Conservation (phyloP, 331 rosid species). For the Acacia concinna region DNA sequence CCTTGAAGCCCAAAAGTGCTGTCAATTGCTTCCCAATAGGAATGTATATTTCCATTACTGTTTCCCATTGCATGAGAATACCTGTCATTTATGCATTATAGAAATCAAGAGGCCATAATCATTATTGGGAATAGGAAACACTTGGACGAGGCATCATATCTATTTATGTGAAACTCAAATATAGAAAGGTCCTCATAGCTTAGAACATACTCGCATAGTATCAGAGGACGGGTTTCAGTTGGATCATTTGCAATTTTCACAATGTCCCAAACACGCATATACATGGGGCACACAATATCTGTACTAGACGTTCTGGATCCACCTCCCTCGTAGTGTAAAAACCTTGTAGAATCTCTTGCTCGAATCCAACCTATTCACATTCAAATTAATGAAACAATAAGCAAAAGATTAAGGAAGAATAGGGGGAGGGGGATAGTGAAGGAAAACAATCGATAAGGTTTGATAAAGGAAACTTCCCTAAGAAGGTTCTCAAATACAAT, state of each 20-base stretch:
- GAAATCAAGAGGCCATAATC: slow-evolving; percentile 5
- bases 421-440: not conserved
- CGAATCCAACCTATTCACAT: slow-evolving; percentile 75
- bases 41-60: slow-evolving; percentile 81
- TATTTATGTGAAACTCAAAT: not conserved
- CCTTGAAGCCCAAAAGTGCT: slow-evolving; percentile 96
- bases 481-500: not conserved
- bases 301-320: slow-evolving; percentile 93
- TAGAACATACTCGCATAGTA: slow-evolving; percentile 83
- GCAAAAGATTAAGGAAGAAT: not conserved
- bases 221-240: slow-evolving; percentile 83
- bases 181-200: not conserved
- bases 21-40: slow-evolving; percentile 97
- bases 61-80: slow-evolving; percentile 98
- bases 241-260: slow-evolving; percentile 87
- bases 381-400: slow-evolving; percentile 22
- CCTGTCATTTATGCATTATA: slow-evolving; percentile 52
- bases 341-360: slow-evolving; percentile 77
- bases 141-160: not conserved
- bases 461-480: not conserved
- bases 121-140: slow-evolving; percentile 17
- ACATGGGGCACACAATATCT: slow-evolving; percentile 95
- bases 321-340: slow-evolving; percentile 94
- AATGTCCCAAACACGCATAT: slow-evolving; percentile 97
- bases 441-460: not conserved